These are phyloP conservation scores for Jatropha curcas DNA, from an alignment of 345 rosid species.

Conservation along the genomic window DNA sequence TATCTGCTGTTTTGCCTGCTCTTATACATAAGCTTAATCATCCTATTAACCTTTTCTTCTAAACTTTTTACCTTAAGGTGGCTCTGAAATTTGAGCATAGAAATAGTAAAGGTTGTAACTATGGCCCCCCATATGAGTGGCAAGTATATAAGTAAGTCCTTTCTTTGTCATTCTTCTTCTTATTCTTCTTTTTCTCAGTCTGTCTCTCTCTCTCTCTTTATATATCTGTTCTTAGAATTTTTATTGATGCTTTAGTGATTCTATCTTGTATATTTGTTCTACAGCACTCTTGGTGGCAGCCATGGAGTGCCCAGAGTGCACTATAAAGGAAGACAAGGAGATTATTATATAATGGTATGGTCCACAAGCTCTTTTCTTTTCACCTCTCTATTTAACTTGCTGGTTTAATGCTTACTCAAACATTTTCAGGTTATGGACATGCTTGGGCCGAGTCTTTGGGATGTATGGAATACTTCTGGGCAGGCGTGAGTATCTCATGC, in stretches of 20 bases:
- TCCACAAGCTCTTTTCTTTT: conserved; percentile 11
- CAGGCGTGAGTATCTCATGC: conserved; percentile 30
- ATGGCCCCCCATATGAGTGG: conserved; percentile 43
- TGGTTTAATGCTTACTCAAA: conserved; percentile 15
- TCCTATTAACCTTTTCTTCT: conserved; percentile 7
- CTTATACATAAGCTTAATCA: background rate
- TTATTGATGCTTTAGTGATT: conserved; percentile 1
- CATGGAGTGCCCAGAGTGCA: conserved; percentile 39
- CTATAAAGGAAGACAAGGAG: conserved; percentile 38
- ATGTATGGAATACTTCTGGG: conserved; percentile 36
- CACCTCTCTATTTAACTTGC: conserved; percentile 16
- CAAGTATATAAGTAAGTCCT: conserved; percentile 34
- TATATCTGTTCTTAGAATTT: conserved; percentile 9
- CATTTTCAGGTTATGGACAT: conserved; percentile 38
- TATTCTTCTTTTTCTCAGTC: background rate
- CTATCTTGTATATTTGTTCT: conserved; percentile 16
- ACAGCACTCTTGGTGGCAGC: conserved; percentile 83
- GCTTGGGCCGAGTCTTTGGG: conserved; percentile 41
- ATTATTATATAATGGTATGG: conserved; percentile 39
- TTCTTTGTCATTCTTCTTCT: conserved; percentile 18
- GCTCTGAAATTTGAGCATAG: conserved; percentile 40
- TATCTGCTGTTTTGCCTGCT: background rate
- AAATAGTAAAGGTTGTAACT: conserved; percentile 40
- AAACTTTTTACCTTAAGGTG: conserved; percentile 14
- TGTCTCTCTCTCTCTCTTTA: background rate